phyloP scores from a whole-genome alignment of 108 stramenopile species.

The Cyclotella baltica region DNA sequence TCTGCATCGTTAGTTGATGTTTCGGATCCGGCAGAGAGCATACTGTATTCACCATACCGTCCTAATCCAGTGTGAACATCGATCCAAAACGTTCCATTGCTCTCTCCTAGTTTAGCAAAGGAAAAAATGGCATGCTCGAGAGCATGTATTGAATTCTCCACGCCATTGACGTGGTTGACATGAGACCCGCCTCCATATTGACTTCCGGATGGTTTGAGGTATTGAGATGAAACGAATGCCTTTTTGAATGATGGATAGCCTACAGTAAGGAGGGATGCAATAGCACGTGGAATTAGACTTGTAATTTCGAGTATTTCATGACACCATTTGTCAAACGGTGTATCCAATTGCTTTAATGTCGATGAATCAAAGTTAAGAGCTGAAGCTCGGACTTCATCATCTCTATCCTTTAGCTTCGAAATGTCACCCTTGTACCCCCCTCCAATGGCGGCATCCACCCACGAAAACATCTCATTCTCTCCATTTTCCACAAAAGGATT shows the following conservation, averaged over 20 bases:
- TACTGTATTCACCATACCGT: conserved; percentile 59
- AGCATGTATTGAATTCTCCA: conserved; percentile 60
- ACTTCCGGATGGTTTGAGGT: conserved; percentile 69
- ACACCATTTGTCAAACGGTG: background rate
- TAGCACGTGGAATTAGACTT: background rate
- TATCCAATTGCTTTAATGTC: background rate
- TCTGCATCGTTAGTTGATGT: background rate
- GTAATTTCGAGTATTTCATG: conserved; percentile 3
- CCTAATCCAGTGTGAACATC: conserved; percentile 91
- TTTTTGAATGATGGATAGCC: conserved; percentile 65
- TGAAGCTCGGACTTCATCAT: conserved; percentile 15
- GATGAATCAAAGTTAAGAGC: no score
- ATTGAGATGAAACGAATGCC: conserved; percentile 80
- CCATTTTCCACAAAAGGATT: conserved; percentile 29
- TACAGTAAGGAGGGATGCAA: conserved; percentile 26
- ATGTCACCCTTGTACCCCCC: conserved; percentile 34
- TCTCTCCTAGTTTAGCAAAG: conserved; percentile 27
- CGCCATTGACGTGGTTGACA: conserved; percentile 23
- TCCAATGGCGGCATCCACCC: conserved; percentile 26
- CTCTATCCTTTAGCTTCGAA: conserved; percentile 16
- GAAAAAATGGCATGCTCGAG: conserved; percentile 43
- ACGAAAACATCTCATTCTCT: conserved; percentile 29
- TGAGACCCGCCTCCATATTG: conserved; percentile 76
- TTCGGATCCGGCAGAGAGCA: conserved; percentile 25
- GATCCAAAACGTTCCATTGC: conserved; percentile 62